phyloP scores from a whole-genome alignment of 129 eudicot genomes.

The Pittosporum tobira region DNA sequence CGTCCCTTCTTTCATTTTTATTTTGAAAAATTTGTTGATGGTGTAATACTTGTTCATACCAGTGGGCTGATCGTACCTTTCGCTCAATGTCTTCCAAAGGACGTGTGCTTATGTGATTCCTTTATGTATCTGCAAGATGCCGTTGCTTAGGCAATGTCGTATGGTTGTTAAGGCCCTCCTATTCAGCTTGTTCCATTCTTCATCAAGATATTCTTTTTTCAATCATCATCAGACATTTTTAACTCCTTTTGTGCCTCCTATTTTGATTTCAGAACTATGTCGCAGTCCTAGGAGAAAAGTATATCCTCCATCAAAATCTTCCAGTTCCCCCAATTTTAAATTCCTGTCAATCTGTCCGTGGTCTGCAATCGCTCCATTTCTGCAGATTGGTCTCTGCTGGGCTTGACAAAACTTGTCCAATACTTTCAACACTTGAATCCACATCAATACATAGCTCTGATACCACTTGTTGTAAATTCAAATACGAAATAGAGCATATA shows the following conservation, averaged over 20 bases:
- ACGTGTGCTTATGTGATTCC: not conserved
- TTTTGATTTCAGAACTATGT: not conserved
- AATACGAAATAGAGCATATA: too few relatives aligned
- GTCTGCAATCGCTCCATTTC: too few relatives aligned
- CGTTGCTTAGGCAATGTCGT: not conserved
- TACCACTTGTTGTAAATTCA: too few relatives aligned
- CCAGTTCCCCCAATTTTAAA: not conserved
- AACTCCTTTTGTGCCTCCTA: not conserved
- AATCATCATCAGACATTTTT: not conserved
- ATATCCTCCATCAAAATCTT: not conserved
- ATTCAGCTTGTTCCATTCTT: not conserved
- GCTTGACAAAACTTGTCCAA: too few relatives aligned
- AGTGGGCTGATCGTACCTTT: not conserved
- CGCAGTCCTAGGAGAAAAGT: not conserved
- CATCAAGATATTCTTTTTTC: not conserved
- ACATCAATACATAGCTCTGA: too few relatives aligned
- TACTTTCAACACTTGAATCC: too few relatives aligned
- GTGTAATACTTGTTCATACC: not conserved
- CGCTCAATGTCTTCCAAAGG: not conserved
- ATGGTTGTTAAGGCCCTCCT: not conserved
- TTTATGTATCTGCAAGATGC: not conserved
- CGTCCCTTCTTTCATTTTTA: not conserved
- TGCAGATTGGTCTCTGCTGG: too few relatives aligned
- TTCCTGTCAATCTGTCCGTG: too few relatives aligned
- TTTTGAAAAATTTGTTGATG: not conserved